Evolutionary conservation across 2,329 filamentous ascomycete species (phyloP).

Genomic region (Trichophyton mentagrophytes): DNA sequence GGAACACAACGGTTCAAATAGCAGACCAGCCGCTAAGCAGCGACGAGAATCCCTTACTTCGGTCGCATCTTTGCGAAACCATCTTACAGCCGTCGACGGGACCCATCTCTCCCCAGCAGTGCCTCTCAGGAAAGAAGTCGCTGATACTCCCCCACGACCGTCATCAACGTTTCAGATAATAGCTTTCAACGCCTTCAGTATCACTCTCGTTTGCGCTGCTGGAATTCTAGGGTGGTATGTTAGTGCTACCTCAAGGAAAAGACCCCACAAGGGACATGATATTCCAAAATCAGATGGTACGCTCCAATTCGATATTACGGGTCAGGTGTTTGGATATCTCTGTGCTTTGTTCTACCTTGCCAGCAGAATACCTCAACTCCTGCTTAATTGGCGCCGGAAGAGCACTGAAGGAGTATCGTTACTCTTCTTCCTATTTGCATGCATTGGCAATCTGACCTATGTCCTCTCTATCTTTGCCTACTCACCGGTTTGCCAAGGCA

Average conservation of each 20-base stretch:
- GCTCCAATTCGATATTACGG: constrained; percentile 59
- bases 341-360: constrained; percentile 83
- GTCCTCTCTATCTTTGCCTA: constrained; percentile 86
- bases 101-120: constrained; percentile 69
- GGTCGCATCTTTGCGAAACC: constrained; percentile 31
- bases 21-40: not conserved
- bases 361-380: constrained; percentile 74
- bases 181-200: constrained; percentile 60
- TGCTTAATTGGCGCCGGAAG: constrained; percentile 85
- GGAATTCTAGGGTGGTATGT: constrained; percentile 81
- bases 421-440: constrained; percentile 93
- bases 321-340: constrained; percentile 87
- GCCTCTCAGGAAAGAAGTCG: constrained; percentile 41
- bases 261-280: constrained; percentile 11
- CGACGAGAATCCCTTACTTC: constrained; percentile 15
- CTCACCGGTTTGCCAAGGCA: constrained; percentile 53
- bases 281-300: constrained; percentile 25
- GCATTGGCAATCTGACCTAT: constrained; percentile 86
- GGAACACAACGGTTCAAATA: constrained; percentile 8
- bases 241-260: constrained; percentile 38
- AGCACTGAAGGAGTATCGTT: constrained; percentile 87
- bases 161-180: constrained; percentile 33
- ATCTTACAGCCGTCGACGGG: constrained; percentile 45
- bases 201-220: constrained; percentile 70
- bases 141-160: constrained; percentile 36